Evolutionary conservation across 2,329 filamentous ascomycete species (phyloP), one percentile per base, ranked within the genome.

Genomic region (Xylariaceae sp.): DNA sequence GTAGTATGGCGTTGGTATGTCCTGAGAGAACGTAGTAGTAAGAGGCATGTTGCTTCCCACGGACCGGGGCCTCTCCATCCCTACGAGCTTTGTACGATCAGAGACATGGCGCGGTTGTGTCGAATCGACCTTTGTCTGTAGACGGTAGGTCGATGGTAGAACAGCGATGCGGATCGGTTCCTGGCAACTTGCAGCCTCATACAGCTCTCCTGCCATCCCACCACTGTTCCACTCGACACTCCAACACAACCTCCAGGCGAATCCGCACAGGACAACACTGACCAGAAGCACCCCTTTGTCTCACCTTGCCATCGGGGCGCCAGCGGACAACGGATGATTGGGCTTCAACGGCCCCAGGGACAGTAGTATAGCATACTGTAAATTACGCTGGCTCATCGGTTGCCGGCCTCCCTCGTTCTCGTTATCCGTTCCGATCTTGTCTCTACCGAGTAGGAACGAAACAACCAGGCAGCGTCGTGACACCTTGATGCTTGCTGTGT

Each of bases 301-400:
- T 45, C 39, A 52, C 42, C 39, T 50, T 32, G 40, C 31, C 45
- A 27, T 17, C 42, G 43, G 45, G 42, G 45, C 53, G 42, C 44
- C 42, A 50, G 42, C 44, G 44, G 48, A 40, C 42, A 38, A 39
- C 36, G 27, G 39, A 40, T 3, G n/a, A 47, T 52, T 55, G 53
- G 53, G 53, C 53, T 53, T 50, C 53, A 55, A 55, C 44, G 53
- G 53, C 48, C 32, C 44, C 41, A 42, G 33, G 33, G 31, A 36
- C 44, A 39, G 42, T 39, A 27, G 15, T 47, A 39, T 39, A 27
- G 15, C 44, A 39, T n/a, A 35, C 39, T 52, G 49, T 54, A 54
- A 42, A 42, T 45, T 45, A 45, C 47, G 32, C 49, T 44, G 32
- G n/a, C 48, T 41, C 19, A 41, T 43, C 40, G 38, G 44, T 39